Conservation (phyloP, 2,329 filamentous ascomycete genomes). For the Talaromyces sp. region DNA sequence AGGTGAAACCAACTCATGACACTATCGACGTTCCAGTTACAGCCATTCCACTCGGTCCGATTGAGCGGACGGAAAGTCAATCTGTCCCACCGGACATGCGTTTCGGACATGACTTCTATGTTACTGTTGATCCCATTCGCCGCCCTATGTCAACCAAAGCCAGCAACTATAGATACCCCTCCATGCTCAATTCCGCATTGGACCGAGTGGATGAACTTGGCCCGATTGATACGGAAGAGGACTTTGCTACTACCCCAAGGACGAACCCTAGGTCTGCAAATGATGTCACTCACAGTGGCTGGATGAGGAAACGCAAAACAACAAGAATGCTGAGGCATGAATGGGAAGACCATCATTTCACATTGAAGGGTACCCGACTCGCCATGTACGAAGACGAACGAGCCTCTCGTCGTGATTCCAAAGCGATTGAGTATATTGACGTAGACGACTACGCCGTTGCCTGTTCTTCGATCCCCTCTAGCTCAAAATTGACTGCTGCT, state of each 20-base stretch:
- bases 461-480: constrained; percentile 71
- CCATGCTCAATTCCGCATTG: too few species aligned
- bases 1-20: too few species aligned
- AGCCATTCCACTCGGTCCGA: too few species aligned
- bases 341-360: constrained; percentile 90
- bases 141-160: too few species aligned
- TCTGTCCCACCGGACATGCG: constrained; percentile 63
- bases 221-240: constrained; percentile 34
- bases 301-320: constrained; percentile 92
- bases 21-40: constrained; percentile 69
- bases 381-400: constrained; percentile 34
- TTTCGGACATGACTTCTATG: constrained; percentile 52
- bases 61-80: too few species aligned
- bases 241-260: background rate
- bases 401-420: constrained; percentile 24
- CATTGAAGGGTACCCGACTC: constrained; percentile 70
- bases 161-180: too few species aligned
- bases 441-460: constrained; percentile 42
- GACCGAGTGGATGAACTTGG: too few species aligned
- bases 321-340: constrained; percentile 85
- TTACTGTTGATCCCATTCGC: too few species aligned
- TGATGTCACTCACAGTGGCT: constrained; percentile 71
- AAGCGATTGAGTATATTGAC: constrained; percentile 34
- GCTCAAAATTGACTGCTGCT: constrained; percentile 78
- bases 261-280: constrained; percentile 20